A percentile compares a stretch with the other conserved stretches of the same genome.
Conservation (phyloP, 2,329 filamentous ascomycete genomes). For the Tolypocladium guangdongense region DNA sequence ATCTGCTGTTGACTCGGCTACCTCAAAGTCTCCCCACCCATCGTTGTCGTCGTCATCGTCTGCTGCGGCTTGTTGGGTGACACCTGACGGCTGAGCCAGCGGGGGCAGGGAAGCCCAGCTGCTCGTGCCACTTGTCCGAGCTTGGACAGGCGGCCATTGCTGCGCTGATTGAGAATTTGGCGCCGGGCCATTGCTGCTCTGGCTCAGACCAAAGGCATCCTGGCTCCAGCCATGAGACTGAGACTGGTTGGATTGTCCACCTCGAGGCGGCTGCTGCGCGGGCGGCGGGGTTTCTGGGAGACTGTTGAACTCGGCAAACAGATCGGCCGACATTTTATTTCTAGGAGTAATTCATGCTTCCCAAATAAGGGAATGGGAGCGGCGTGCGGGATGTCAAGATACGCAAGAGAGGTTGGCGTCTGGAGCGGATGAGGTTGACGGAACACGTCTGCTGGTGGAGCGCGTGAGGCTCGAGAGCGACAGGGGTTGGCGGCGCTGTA, state of each 20-base stretch:
- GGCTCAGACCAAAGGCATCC: constrained; percentile 15
- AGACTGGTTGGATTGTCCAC: constrained; percentile 5
- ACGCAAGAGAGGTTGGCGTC: background rate
- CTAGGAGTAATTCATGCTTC: background rate
- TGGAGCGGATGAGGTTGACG: background rate
- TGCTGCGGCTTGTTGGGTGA: background rate
- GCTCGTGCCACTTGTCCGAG: constrained; percentile 9
- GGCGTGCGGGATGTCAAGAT: background rate
- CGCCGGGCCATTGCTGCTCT: constrained; percentile 6
- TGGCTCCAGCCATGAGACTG: constrained; percentile 5
- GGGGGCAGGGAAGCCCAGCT: constrained; percentile 7
- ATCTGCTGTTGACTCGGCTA: constrained; percentile 28
- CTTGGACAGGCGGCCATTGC: constrained; percentile 21
- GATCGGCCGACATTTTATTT: constrained; percentile 50
- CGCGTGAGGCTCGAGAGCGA: background rate
- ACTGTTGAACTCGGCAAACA: constrained; percentile 52
- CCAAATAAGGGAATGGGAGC: background rate
- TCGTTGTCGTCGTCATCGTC: constrained; percentile 53
- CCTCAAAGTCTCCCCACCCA: constrained; percentile 63
- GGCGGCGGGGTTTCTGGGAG: constrained; percentile 27
- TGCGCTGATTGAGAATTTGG: constrained; percentile 11
- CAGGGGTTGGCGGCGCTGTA: background rate
- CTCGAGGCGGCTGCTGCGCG: constrained; percentile 7
- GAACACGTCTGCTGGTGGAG: background rate
- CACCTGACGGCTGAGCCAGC: background rate